Percentiles rank a stretch among this genome's conserved stretches.
phyloP scores from a whole-genome alignment of 2,329 filamentous ascomycete genomes.

The Pyrenochaeta sp. region DNA sequence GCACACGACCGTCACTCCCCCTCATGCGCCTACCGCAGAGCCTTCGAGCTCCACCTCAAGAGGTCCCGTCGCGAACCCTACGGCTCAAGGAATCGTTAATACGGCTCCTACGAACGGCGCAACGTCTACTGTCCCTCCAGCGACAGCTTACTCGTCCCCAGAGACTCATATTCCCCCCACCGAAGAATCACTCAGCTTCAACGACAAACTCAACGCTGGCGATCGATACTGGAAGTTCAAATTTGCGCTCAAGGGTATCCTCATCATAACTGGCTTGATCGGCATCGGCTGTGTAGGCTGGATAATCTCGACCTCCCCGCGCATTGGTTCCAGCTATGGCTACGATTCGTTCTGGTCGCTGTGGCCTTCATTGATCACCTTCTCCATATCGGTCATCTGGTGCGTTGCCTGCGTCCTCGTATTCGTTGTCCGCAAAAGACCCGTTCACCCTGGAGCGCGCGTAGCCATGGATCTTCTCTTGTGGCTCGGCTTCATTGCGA shows the following conservation, averaged over 20 bases:
- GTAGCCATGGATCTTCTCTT: conserved; percentile 48
- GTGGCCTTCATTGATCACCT: conserved; percentile 40
- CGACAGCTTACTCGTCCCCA: not conserved
- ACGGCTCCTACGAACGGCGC: conserved; percentile 7
- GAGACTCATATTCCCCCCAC: not conserved
- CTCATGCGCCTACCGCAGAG: conserved; percentile 1
- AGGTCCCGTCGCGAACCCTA: conserved; percentile 3
- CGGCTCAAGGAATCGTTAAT: conserved; percentile 6
- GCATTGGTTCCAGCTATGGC: conserved; percentile 14
- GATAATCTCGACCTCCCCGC: conserved; percentile 16
- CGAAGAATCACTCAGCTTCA: conserved; percentile 23
- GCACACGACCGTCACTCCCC: conserved; percentile 1
- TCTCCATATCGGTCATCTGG: conserved; percentile 42
- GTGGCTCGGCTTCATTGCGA: conserved; percentile 44
- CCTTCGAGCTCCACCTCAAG: conserved; percentile 2
- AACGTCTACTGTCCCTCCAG: conserved; percentile 5
- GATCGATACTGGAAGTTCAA: conserved; percentile 47
- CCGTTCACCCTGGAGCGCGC: conserved; percentile 45
- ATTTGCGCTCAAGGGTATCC: conserved; percentile 25
- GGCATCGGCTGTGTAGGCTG: conserved; percentile 44
- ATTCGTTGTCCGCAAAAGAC: conserved; percentile 34
- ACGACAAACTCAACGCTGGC: conserved; percentile 35
- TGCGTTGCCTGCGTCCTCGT: conserved; percentile 34
- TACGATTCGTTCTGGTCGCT: conserved; percentile 23
- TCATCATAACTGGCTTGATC: conserved; percentile 37